These are phyloP conservation scores for Phytophthora fragariae DNA, from an alignment of 352 stramenopile species.

Conservation along the genomic window DNA sequence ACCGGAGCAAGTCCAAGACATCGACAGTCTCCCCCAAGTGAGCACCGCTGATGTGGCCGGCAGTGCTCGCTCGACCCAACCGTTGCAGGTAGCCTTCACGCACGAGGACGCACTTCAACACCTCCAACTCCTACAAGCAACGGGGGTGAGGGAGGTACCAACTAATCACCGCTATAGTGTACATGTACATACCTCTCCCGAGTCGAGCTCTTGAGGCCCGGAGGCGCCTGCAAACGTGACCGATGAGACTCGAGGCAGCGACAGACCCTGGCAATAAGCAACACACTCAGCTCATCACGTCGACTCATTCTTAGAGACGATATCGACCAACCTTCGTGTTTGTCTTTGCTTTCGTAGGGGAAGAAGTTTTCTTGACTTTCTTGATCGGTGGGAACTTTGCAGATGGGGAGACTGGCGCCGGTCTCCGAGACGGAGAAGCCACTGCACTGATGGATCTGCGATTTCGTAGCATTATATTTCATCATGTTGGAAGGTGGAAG, in stretches of 20 bases:
- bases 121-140: conserved; percentile 75
- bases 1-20: conserved; percentile 86
- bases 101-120: conserved; percentile 91
- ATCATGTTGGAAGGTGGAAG: background rate
- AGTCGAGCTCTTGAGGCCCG: conserved; percentile 45
- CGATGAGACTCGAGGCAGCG: conserved; percentile 52
- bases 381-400: conserved; percentile 39
- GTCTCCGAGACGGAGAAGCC: conserved; percentile 22
- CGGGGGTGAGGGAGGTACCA: too few relatives aligned
- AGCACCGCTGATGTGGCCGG: conserved; percentile 52
- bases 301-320: background rate
- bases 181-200: conserved; percentile 51
- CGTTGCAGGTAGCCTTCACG: conserved; percentile 90
- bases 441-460: background rate
- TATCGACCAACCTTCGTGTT: conserved; percentile 27
- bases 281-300: background rate
- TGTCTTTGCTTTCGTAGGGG: conserved; percentile 21
- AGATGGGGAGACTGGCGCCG: conserved; percentile 13
- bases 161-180: too few relatives aligned
- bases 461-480: background rate
- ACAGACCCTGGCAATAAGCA: conserved; percentile 19
- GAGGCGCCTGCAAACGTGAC: conserved; percentile 41
- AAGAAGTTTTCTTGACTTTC: conserved; percentile 27
- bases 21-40: conserved; percentile 80
- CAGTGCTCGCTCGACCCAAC: conserved; percentile 54